Percentiles rank a stretch among this genome's conserved stretches.
Conservation (phyloP, 2,329 filamentous ascomycete genomes). For the Trichoderma sp. region DNA sequence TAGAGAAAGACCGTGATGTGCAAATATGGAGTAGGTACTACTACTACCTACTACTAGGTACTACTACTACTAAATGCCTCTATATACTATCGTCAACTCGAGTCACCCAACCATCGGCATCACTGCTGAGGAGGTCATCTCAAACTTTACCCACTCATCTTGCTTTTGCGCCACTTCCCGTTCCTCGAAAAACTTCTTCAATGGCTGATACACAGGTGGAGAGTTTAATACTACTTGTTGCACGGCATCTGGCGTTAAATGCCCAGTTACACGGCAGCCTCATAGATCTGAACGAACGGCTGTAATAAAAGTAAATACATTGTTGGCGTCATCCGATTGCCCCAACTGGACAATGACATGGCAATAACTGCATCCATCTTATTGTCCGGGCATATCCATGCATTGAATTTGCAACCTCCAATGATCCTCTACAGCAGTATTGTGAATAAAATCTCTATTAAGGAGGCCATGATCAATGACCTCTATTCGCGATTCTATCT, state of each 20-base stretch:
- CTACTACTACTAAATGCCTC: too few species aligned
- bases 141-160: background rate
- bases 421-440: background rate
- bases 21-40: too few species aligned
- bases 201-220: background rate
- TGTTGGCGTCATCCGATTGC: background rate
- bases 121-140: background rate
- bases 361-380: background rate
- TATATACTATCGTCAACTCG: too few species aligned
- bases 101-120: background rate
- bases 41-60: too few species aligned
- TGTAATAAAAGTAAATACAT: background rate
- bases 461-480: background rate
- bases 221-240: background rate
- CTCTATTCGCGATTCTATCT: conserved; percentile 1
- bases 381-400: background rate
- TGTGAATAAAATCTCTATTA: background rate
- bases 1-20: too few species aligned
- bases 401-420: background rate
- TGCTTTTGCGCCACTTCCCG: background rate
- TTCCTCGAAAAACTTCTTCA: background rate
- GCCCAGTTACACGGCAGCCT: background rate
- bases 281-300: background rate
- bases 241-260: background rate
- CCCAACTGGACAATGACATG: too few species aligned